Base-by-base conservation (phyloP, 768 basidiomycete species). In the Fibroporia radiculosa region DNA sequence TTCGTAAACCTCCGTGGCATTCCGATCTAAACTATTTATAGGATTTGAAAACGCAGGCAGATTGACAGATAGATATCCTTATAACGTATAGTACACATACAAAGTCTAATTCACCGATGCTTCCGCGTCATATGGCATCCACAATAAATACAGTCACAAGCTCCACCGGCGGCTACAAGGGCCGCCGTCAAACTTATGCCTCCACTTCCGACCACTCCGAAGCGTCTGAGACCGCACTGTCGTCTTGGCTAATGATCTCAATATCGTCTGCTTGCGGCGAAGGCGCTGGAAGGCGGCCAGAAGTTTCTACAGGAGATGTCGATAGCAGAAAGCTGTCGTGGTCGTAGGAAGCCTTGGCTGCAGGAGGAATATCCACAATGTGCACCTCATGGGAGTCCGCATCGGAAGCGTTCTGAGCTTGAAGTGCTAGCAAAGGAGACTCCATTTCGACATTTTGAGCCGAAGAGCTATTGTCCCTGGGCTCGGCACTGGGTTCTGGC, bases 251-350 rank as follows among this genome's bases (percentile, higher is more conserved):
- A 20, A n/a, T 7, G 14, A 14, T 11, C 18, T 44, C 42, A 6
- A 19, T 18, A 4, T 44, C 42, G 24, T 24, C 28, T 32, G 11
- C 18, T 4, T 18, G n/a, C n/a, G 22, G 23, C 31, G 28, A 35
- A 10, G 19, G 20, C 14, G 4, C 4, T 42, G 42, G 22, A 25
- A 18, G 32, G 22, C 25, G 38, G 7, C 18, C 8, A 8, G 42
- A 11, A 10, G 22, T 29, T 19, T 31, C n/a, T 8, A 42, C 12
- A 18, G 41, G 41, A 6, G 14, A 23, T 6, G 22, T 23, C 22
- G 42, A 34, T 13, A 44, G 42, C 8, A 44, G 42, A 26, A 44
- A 44, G 2, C 32, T 33, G 18, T 14, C 42, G 32, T 33, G 11
- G 23, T 44, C 42, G 11, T 27, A 42, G 7, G 40, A 40, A 20